Base-by-base conservation (phyloP, 345 rosid genomes). In the Anacardium occidentale region DNA sequence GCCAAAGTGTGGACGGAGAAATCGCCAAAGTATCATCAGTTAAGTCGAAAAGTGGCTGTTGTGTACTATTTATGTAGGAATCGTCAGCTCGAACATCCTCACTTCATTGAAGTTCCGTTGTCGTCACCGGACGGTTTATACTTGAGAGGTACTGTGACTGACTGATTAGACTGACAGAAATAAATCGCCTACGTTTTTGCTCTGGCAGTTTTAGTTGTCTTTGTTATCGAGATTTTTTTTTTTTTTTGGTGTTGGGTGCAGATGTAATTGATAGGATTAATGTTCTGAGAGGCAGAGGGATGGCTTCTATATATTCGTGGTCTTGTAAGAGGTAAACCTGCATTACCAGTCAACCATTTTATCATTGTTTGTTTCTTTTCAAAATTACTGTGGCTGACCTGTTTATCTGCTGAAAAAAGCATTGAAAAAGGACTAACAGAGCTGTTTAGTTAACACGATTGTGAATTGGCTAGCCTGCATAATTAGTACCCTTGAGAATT, bases 41-140 rank as follows among this genome's bases (percentile, higher is more conserved):
- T 83, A 80, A 81, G 70, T 21, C 84, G 93, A 72, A 94, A 86
- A 77, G 98, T 90, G 18, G 80, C 91, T n/a, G 91, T 95, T 59
- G 97, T 95, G 81, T 95, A 95, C 77, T 95, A 95, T 60, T 84
- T 95, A 44, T 91, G 89, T 74, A 80, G 93, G 74, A 95, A 95
- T 70, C 96, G 93, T 54, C 97, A 89, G 79, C 98, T 95, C 18
- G 99, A 95, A 72, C 99, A 95, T 74, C 99, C 99, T 74, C 99
- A 95, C 73, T 89, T 95, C 90, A 92, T 95, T 65, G 96, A 92
- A 69, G 98, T 95, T 68, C 85, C 85, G 24, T 69, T 88, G 69
- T 81, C 97, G 64, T 89, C 99, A 2, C 88, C 90, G 0, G 76
- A 89, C 15, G 93, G 98, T 29, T 96, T 95, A 78, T 82, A 85